Conservation (phyloP, 257 asterid species). For the Plectranthus barbatus region DNA sequence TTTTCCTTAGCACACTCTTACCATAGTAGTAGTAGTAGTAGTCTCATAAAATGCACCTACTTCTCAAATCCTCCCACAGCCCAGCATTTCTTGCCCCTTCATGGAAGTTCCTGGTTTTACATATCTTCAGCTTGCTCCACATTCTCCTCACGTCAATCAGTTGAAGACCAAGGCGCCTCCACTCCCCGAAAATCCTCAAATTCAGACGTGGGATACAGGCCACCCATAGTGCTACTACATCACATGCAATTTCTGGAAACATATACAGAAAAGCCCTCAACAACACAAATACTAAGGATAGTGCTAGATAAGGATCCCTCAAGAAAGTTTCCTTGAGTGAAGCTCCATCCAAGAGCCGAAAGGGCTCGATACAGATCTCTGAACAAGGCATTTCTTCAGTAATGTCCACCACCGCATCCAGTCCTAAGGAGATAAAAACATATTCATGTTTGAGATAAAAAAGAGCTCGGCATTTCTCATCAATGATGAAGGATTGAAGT, state of each 20-base stretch:
- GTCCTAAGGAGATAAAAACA: conserved; percentile 27
- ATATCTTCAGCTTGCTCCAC: conserved; percentile 56
- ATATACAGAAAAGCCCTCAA: conserved; percentile 36
- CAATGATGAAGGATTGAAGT: background rate
- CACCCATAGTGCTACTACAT: conserved; percentile 45
- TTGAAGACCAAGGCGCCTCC: conserved; percentile 57
- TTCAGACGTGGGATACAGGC: conserved; percentile 53
- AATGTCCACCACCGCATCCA: conserved; percentile 28
- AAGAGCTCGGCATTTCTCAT: conserved; percentile 5
- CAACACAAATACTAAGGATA: conserved; percentile 37
- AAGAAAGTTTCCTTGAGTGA: conserved; percentile 31
- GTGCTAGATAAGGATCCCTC: conserved; percentile 41
- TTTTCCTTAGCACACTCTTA: too few species aligned
- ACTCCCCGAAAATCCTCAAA: conserved; percentile 58
- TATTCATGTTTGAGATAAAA: background rate
- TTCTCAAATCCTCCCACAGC: conserved; percentile 33
- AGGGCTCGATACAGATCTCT: conserved; percentile 5
- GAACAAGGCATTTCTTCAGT: conserved; percentile 24
- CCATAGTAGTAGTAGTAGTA: too few species aligned
- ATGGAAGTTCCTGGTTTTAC: conserved; percentile 62
- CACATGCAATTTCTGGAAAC: conserved; percentile 38
- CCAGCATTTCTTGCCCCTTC: conserved; percentile 65
- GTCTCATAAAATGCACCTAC: too few species aligned
- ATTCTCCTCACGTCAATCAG: conserved; percentile 54
- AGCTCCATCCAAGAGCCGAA: conserved; percentile 20